A percentile compares a stretch with the other conserved stretches of the same genome.
These are phyloP conservation scores for Aspergillus sp. DNA, from an alignment of 2,329 filamentous ascomycete species.

Conservation along the genomic window DNA sequence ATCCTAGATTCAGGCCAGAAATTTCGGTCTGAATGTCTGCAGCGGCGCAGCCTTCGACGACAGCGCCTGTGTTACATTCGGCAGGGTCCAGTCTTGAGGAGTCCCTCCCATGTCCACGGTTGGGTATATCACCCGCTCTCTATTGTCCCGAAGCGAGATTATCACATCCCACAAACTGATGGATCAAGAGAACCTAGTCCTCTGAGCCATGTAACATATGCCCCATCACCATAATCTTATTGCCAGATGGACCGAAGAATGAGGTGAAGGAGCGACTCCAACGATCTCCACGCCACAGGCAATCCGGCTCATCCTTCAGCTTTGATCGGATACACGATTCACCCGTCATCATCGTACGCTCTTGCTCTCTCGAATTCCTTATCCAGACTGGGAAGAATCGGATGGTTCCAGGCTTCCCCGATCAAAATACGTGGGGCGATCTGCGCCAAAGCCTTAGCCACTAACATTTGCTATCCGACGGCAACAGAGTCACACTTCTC, in stretches of 20 bases:
- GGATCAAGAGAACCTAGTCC: not conserved
- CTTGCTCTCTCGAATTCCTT: too few relatives aligned
- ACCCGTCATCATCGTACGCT: not conserved
- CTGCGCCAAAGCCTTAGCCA: not conserved
- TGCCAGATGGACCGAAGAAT: not conserved
- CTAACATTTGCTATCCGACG: not conserved
- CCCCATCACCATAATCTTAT: not conserved
- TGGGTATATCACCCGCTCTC: constrained; percentile 2
- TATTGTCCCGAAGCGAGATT: not conserved
- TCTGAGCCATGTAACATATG: too few relatives aligned
- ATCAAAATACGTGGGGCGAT: not conserved
- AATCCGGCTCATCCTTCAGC: not conserved
- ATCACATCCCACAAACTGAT: not conserved
- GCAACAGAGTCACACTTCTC: not conserved
- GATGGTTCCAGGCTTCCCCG: not conserved
- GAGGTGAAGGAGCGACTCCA: not conserved
- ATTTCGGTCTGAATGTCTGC: not conserved
- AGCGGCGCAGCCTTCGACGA: not conserved
- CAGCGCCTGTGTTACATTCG: constrained; percentile 6
- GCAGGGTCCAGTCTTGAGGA: not conserved
- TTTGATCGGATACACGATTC: not conserved
- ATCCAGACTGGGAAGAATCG: not conserved
- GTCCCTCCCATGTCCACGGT: not conserved
- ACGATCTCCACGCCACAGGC: not conserved
- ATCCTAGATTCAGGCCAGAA: constrained; percentile 4